Conservation (phyloP, 495 filamentous ascomycete genomes). For the Hyaloscypha hepaticicola region DNA sequence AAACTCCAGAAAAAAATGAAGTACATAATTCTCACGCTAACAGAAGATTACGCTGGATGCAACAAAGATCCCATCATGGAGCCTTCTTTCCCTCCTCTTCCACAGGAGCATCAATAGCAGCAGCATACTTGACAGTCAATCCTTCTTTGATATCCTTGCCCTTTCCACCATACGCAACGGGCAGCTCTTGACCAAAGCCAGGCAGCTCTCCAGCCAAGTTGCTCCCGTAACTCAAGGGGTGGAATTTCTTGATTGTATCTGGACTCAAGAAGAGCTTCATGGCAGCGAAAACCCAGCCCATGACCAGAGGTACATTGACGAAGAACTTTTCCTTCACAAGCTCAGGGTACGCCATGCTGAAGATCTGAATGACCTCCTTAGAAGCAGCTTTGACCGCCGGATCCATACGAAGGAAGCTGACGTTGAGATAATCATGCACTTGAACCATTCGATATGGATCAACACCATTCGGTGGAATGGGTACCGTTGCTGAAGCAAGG, state of each 20-base stretch:
- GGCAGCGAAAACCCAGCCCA: conserved; percentile 79
- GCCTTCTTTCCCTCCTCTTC: background rate
- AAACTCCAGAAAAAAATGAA: background rate
- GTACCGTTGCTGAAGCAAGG: conserved; percentile 60
- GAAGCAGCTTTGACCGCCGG: conserved; percentile 66
- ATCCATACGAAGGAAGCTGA: conserved; percentile 76
- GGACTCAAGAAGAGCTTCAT: conserved; percentile 77
- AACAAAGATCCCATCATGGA: background rate
- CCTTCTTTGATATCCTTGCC: conserved; percentile 45
- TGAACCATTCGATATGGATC: conserved; percentile 89
- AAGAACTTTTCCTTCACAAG: conserved; percentile 88
- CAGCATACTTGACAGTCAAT: conserved; percentile 31
- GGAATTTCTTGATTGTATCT: conserved; percentile 84
- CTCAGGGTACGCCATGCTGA: conserved; percentile 81
- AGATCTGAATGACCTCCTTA: conserved; percentile 74
- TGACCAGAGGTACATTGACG: conserved; percentile 82
- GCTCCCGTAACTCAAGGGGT: conserved; percentile 73
- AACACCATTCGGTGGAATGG: conserved; percentile 68
- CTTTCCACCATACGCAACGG: conserved; percentile 69
- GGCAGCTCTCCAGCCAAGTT: conserved; percentile 61
- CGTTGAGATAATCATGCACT: conserved; percentile 84
- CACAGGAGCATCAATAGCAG: background rate
- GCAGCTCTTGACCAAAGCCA: conserved; percentile 57
- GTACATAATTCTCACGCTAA: background rate
- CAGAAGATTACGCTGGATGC: background rate